These are phyloP conservation scores for Lentinus brumalis DNA, from an alignment of 768 basidiomycete species.

Conservation along the genomic window DNA sequence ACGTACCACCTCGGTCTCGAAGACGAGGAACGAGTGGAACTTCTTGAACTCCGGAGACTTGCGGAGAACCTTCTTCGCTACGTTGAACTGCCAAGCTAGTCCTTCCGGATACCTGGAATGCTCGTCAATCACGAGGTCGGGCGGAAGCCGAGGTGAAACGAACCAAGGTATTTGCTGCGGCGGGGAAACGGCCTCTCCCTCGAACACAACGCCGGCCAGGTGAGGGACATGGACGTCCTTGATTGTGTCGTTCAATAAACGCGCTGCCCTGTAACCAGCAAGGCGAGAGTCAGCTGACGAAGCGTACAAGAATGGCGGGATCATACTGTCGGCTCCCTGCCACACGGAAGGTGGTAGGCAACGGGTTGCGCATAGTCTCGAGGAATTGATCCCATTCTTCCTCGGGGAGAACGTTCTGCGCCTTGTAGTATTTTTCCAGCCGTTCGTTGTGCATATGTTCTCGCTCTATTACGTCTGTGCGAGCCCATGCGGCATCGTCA, in stretches of 20 bases:
- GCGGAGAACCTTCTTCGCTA: constrained; percentile 84
- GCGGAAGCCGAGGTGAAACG: constrained; percentile 7
- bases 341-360: constrained; percentile 94
- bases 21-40: constrained; percentile 95
- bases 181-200: constrained; percentile 73
- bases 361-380: constrained; percentile 60
- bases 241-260: constrained; percentile 80
- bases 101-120: constrained; percentile 83
- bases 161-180: constrained; percentile 89
- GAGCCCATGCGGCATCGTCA: constrained; percentile 13
- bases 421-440: constrained; percentile 67
- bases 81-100: constrained; percentile 96
- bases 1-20: constrained; percentile 94
- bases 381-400: constrained; percentile 82
- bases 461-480: constrained; percentile 57
- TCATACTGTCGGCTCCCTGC: constrained; percentile 81
- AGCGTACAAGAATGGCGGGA: constrained; percentile 1
- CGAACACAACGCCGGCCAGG: constrained; percentile 71
- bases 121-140: too few species aligned
- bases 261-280: constrained; percentile 51
- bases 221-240: constrained; percentile 76
- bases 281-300: not conserved
- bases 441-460: constrained; percentile 71
- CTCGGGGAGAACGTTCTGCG: constrained; percentile 74
- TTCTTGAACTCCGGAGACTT: constrained; percentile 89